Base-by-base conservation (phyloP, 139 green algal species). In the Gonium pectorale region DNA sequence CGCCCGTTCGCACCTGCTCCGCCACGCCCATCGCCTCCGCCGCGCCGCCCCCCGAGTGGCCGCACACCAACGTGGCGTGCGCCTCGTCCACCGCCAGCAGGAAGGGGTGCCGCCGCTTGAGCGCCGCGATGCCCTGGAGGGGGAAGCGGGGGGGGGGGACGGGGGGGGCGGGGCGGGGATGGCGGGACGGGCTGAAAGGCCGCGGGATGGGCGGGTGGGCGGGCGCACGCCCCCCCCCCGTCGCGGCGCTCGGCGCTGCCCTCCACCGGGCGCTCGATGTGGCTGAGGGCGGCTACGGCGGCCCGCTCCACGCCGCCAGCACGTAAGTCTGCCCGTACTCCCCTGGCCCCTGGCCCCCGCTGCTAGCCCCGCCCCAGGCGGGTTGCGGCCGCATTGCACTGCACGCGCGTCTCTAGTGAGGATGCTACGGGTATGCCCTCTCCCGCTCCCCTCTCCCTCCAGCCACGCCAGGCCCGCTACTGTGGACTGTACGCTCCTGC, bases 61-160 rank as follows among this genome's bases (percentile, higher is more conserved):
- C 96, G 66, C 90, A 95, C 67, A 99, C 95, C 49, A 99, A 93
- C 1, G 96, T 99, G 2, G 95, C 97, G 86, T 99, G 97, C 31
- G 97, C 97, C n/a, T 99, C 96, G 72, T 99, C 96, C 26, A 98
- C 79, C 0, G 88, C 92, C 40, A 99, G 88, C 80, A 99, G 88
- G 89, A 99, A 99, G 37, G 90, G 89, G 73, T 98, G 87, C 60
- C 66, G 85, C 24, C 51, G 38, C 38, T 89, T 91, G 49, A 99
- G 90, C 17, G 7, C 29, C 0, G 80, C 93, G 17, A 99, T 88
- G 9, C 82, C 93, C 64, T 86, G 68, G 40, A 75, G 21, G 24
- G 56, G 56, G 56, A 56, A 56, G 31, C 8, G 33, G 44, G 9
- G 41, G 27, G 67, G 46, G 41, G 62, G 77, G 64, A 52, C 31